Conservation (phyloP, 2,329 filamentous ascomycete genomes). For the Boeremia lycopersici region DNA sequence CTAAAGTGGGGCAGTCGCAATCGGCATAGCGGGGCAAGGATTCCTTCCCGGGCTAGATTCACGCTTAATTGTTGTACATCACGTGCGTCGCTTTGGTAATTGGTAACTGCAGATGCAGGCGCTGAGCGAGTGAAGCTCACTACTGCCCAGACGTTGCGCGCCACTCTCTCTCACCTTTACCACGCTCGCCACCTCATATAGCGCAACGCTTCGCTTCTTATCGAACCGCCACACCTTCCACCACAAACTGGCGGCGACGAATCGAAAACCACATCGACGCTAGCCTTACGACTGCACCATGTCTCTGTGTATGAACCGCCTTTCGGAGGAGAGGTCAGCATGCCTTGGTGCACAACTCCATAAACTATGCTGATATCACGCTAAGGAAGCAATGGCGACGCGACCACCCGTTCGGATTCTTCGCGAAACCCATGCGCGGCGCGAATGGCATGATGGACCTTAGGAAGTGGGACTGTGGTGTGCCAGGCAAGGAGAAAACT, state of each 20-base stretch:
- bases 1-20: conserved; percentile 3
- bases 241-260: not conserved
- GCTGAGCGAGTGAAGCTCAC: conserved; percentile 23
- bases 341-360: not conserved
- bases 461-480: conserved; percentile 95
- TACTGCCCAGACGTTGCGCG: conserved; percentile 1
- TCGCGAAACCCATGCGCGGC: conserved; percentile 83
- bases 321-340: conserved; percentile 47
- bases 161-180: conserved; percentile 26
- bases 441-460: conserved; percentile 83
- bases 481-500: conserved; percentile 95
- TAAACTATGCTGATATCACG: conserved; percentile 24
- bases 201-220: conserved; percentile 2
- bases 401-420: conserved; percentile 98
- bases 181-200: conserved; percentile 11
- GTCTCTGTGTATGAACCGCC: conserved; percentile 84
- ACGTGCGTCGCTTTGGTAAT: conserved; percentile 20
- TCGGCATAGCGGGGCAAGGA: conserved; percentile 12
- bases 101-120: not conserved
- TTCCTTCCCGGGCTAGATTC: conserved; percentile 12
- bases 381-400: conserved; percentile 95
- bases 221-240: not conserved
- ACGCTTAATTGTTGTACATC: conserved; percentile 25
- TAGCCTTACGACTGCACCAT: conserved; percentile 54
- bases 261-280: not conserved